Evolutionary conservation across 2,329 filamentous ascomycete species (phyloP).

Genomic region (Ophioceras dolichostomum): DNA sequence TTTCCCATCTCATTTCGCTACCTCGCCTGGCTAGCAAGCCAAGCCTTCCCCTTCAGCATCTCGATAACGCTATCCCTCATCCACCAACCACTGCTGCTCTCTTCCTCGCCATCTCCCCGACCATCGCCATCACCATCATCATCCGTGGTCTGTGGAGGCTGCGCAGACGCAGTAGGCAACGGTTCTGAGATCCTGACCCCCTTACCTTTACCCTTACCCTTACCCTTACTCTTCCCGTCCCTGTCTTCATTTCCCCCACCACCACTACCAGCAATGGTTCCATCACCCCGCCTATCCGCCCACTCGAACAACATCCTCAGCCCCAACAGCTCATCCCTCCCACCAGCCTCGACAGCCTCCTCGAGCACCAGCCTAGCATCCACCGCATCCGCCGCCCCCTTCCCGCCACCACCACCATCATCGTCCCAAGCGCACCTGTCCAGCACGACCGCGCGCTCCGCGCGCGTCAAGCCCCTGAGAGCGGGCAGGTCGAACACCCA

Average conservation of each 20-base stretch:
- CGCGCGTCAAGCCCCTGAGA: constrained; percentile 43
- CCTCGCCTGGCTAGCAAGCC: constrained; percentile 31
- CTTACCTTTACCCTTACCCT: constrained; percentile 8
- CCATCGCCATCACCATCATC: too few relatives aligned
- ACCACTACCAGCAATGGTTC: not conserved
- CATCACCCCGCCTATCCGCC: constrained; percentile 28
- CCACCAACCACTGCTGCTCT: constrained; percentile 43
- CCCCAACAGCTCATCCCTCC: constrained; percentile 30
- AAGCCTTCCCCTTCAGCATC: constrained; percentile 40
- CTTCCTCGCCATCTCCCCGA: too few relatives aligned
- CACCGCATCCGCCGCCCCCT: constrained; percentile 37
- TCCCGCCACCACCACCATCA: constrained; percentile 28
- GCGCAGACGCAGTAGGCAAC: too few relatives aligned
- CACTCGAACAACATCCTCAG: constrained; percentile 43
- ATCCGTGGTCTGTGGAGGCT: too few relatives aligned
- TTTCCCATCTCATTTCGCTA: not conserved
- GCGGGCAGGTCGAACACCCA: constrained; percentile 60
- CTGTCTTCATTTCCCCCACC: constrained; percentile 10
- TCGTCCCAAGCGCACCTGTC: constrained; percentile 33
- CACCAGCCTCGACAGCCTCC: constrained; percentile 28
- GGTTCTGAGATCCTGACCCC: too few relatives aligned
- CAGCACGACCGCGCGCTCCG: constrained; percentile 54
- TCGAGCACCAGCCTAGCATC: constrained; percentile 62
- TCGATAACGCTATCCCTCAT: constrained; percentile 42
- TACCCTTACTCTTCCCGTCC: constrained; percentile 7